Evolutionary conservation across 2,329 filamentous ascomycete species (phyloP), one percentile per base, ranked within the genome.

Genomic region (Scedosporium boydii): DNA sequence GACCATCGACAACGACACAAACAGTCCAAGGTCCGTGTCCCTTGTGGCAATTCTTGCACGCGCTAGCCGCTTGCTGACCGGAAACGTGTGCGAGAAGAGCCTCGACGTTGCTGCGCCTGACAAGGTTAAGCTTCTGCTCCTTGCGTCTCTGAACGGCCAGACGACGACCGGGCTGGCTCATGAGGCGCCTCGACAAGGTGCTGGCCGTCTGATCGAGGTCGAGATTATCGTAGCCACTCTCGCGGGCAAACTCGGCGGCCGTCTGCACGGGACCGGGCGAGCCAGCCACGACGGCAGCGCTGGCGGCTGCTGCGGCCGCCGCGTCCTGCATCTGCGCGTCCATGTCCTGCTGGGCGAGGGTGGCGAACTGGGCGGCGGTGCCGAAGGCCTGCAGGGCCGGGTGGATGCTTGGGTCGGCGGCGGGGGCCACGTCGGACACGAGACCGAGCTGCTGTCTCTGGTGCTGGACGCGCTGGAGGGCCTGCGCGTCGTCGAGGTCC

Each of bases 11-110:
- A n/a, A 84, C 74, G n/a, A 86, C 76, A 65, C 83, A 86, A 16
- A 76, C 75, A 1, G 76, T 81, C 82, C 82, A 86, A 0, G 83
- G 83, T 0, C 83, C 83, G 64, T 85, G 81, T 3, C 82, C 82
- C 68, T 84, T 85, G 70, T 80, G 77, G 69, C 83, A 86, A 70
- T 83, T 85, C 70, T 83, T 83, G 71, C 83, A 86, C 0, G 80
- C 75, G n/a, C 75, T 74, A 0, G 74, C 67, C 0, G 80, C 77
- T 38, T 76, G 71, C 29, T 77, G 74, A 42, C 83, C 83, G 2
- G 82, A 80, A 58, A 85, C 79, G 66, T 85, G 82, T 21, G 80
- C 81, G 62, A 86, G 80, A 46, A 85, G 68, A 0, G 83, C 82
- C 69, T 86, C 83, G 55, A 84, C 82, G 63, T 86, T 86, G 70